Conservation (phyloP, 1,139 yeast genomes). For the Blastobotrys apis region DNA sequence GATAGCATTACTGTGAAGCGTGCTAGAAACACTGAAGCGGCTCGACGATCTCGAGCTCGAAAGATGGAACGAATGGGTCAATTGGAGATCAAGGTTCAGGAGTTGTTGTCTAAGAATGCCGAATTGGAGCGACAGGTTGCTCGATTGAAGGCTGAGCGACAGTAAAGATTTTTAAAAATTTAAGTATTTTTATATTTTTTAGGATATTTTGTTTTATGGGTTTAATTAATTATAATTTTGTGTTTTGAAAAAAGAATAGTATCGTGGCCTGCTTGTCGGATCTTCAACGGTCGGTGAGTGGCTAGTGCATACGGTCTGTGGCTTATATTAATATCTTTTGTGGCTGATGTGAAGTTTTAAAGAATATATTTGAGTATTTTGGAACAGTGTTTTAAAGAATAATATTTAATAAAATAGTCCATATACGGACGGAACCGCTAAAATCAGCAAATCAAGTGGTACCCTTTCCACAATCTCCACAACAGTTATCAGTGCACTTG, state of each 20-base stretch:
- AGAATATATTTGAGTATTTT: background rate
- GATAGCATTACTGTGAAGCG: slow-evolving; percentile 72
- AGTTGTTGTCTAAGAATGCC: slow-evolving; percentile 42
- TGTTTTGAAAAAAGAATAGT: background rate
- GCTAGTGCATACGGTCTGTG: too few relatives aligned
- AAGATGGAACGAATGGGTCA: slow-evolving; percentile 91
- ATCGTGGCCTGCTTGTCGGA: too few relatives aligned
- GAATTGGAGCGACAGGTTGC: slow-evolving; percentile 25
- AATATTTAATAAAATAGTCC: too few relatives aligned
- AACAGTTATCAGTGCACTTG: too few relatives aligned
- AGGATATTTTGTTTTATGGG: too few relatives aligned
- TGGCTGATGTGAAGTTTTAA: slow-evolving; percentile 1
- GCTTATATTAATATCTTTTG: too few relatives aligned
- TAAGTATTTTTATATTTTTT: too few relatives aligned
- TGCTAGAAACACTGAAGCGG: slow-evolving; percentile 97
- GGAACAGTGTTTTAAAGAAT: too few relatives aligned
- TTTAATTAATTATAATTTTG: background rate
- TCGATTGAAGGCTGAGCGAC: slow-evolving; percentile 7
- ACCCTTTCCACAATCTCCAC: background rate
- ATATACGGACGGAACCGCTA: too few relatives aligned
- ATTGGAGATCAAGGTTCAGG: slow-evolving; percentile 76
- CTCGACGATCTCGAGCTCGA: slow-evolving; percentile 93
- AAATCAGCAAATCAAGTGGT: background rate
- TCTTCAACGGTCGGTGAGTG: too few relatives aligned
- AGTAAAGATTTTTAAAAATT: background rate